Base-by-base conservation (phyloP, 441 rosid species). In the Flueggea neowawraea region DNA sequence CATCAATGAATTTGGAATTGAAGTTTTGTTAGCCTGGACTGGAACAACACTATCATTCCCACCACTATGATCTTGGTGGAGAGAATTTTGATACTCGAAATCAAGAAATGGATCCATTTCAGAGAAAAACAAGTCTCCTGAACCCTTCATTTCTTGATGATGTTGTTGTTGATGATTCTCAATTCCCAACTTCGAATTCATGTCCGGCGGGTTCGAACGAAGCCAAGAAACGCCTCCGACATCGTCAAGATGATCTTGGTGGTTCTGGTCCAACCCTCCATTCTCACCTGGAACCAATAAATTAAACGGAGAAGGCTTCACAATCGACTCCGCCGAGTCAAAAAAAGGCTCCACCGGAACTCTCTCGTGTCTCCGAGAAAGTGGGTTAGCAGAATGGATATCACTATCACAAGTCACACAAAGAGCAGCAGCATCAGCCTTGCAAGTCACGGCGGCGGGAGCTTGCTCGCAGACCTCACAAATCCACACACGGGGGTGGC, bases 401-500 rank as follows among this genome's bases (percentile, higher is more conserved):
- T 95, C 98, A 0, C 81, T 82, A 80, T 94, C 97, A 62, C 99
- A 94, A 43, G 89, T 70, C 75, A 81, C 60, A 70, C 99, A 94
- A 28, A 91, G 88, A 39, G 96, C 85, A 12, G 97, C 98, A 0
- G 97, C 97, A 50, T 90, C 98, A 0, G 97, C 98, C 66, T 86
- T 88, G 78, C 98, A 93, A 16, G 95, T 88, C 65, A 93, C 90
- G 61, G 82, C 77, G 0, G 98, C 96, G 0, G 97, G 98, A 0
- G 95, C 96, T 67, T 90, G 97, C 80, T 94, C 98, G 59, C 98
- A 94, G 7, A 90, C 98, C 71, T 85, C 93, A 57, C 98, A 93
- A 47, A 93, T 58, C 88, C 87, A 85, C 10, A 88, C 96, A 4
- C 97, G 92, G 22, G 80, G 90, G 80, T 90, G 96, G 61, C 91